Evolutionary conservation across 495 filamentous ascomycete genomes (phyloP).

Genomic region (Schizothecium vesticola): DNA sequence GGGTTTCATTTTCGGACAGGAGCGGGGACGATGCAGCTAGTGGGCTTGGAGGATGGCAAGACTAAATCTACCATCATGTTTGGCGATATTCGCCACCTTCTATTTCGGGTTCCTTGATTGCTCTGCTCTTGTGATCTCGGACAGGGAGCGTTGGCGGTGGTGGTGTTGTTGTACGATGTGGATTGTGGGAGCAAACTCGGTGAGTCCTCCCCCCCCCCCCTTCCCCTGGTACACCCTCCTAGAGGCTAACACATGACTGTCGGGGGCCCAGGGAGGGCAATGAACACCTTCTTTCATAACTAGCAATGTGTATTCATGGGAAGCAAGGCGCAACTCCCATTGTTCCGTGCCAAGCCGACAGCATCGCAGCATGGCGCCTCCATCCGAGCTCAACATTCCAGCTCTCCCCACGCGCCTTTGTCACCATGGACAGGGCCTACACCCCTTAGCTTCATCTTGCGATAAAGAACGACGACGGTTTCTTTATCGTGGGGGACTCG

Average conservation of each 20-base stretch:
- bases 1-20: not conserved
- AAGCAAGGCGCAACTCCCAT: not conserved
- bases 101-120: not conserved
- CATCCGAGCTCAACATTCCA: constrained; percentile 6
- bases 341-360: constrained; percentile 6
- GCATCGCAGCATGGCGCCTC: not conserved
- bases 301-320: not conserved
- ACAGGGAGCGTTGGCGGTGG: not conserved
- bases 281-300: not conserved
- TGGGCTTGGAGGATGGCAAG: not conserved
- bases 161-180: not conserved
- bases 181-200: not conserved
- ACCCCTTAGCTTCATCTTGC: not conserved
- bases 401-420: constrained; percentile 2
- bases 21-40: not conserved
- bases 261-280: not conserved
- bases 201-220: not conserved
- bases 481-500: not conserved
- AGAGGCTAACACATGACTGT: constrained; percentile 4
- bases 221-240: not conserved
- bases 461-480: not conserved
- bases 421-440: not conserved
- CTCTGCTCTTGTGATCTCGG: not conserved
- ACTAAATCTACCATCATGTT: not conserved
- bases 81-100: not conserved